Evolutionary conservation across 2,329 filamentous ascomycete genomes (phyloP).

Genomic region (Ploettnerulaceae sp.): DNA sequence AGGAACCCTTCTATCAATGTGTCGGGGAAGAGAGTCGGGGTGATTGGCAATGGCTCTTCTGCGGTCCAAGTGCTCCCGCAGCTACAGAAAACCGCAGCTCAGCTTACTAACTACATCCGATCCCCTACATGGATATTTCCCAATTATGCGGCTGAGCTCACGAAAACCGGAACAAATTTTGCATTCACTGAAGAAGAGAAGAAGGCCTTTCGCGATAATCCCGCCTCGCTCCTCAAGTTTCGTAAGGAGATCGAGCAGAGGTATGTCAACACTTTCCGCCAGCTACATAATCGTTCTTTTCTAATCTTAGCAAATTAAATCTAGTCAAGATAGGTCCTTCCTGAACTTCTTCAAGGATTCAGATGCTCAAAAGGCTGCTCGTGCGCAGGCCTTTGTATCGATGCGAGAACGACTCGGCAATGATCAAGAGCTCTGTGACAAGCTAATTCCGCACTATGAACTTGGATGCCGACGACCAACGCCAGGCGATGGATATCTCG

Average conservation of each 20-base stretch:
- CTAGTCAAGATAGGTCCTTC: constrained; percentile 41
- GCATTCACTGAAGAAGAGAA: constrained; percentile 39
- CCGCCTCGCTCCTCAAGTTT: constrained; percentile 39
- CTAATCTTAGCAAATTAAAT: too few species aligned
- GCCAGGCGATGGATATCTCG: constrained; percentile 40
- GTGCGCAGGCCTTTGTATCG: constrained; percentile 39
- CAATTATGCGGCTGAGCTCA: constrained; percentile 23
- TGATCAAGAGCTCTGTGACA: constrained; percentile 39
- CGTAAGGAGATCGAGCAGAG: constrained; percentile 41
- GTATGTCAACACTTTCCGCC: too few species aligned
- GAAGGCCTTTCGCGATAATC: constrained; percentile 38
- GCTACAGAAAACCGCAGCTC: constrained; percentile 32
- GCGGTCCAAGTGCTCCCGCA: constrained; percentile 34
- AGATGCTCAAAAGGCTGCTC: constrained; percentile 36
- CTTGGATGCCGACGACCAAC: constrained; percentile 40
- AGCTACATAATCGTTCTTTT: too few species aligned
- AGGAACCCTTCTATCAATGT: too few species aligned
- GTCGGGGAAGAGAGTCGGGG: constrained; percentile 30
- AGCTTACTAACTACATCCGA: neutral
- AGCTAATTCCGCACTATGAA: constrained; percentile 39
- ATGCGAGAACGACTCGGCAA: constrained; percentile 40
- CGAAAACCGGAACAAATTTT: constrained; percentile 38
- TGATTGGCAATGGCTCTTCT: constrained; percentile 37
- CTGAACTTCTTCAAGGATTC: constrained; percentile 40
- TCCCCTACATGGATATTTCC: neutral